These are phyloP conservation scores for Wallacemonas collosoma DNA, from an alignment of 208 protist genomes.

Conservation along the genomic window DNA sequence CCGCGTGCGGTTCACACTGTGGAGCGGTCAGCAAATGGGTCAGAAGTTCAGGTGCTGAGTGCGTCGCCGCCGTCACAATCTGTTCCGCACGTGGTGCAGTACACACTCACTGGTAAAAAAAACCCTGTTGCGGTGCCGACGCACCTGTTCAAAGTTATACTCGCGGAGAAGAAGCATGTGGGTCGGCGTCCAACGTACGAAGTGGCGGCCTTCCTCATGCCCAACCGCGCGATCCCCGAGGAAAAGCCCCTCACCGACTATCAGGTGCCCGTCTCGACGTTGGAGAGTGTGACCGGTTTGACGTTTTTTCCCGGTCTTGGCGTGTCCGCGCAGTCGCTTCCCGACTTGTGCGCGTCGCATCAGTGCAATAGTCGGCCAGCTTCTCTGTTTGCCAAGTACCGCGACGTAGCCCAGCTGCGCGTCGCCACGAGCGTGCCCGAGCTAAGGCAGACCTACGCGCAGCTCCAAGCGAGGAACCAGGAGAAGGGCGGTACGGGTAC, in stretches of 20 bases:
- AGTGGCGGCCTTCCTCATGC: slow-evolving; percentile 74
- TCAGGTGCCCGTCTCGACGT: slow-evolving; percentile 53
- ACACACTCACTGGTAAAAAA: slow-evolving; percentile 62
- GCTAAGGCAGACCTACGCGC: slow-evolving; percentile 45
- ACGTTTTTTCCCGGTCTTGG: slow-evolving; percentile 67
- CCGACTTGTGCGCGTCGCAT: slow-evolving; percentile 55
- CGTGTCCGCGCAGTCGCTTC: slow-evolving; percentile 18
- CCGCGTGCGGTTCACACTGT: slow-evolving; percentile 42
- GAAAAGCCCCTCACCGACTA: slow-evolving; percentile 72
- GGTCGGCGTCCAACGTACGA: slow-evolving; percentile 30
- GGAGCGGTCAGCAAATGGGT: slow-evolving; percentile 35
- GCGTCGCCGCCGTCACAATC: slow-evolving; percentile 14
- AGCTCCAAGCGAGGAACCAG: slow-evolving; percentile 28
- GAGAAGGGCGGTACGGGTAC: slow-evolving; percentile 15
- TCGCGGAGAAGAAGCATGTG: slow-evolving; percentile 42
- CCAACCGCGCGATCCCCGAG: slow-evolving; percentile 68
- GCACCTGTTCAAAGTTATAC: slow-evolving; percentile 83
- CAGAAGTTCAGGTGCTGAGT: slow-evolving; percentile 19
- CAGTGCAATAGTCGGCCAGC: slow-evolving; percentile 47
- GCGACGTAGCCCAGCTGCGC: slow-evolving; percentile 65
- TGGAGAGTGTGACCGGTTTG: slow-evolving; percentile 73
- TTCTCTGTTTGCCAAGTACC: slow-evolving; percentile 53
- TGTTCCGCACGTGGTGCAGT: slow-evolving; percentile 40
- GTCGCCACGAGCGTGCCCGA: slow-evolving; percentile 52
- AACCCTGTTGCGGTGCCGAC: slow-evolving; percentile 75